Evolutionary conservation across 2,329 filamentous ascomycete species (phyloP), one percentile per base, ranked within the genome.

Genomic region (Domatiomyces catenatus): DNA sequence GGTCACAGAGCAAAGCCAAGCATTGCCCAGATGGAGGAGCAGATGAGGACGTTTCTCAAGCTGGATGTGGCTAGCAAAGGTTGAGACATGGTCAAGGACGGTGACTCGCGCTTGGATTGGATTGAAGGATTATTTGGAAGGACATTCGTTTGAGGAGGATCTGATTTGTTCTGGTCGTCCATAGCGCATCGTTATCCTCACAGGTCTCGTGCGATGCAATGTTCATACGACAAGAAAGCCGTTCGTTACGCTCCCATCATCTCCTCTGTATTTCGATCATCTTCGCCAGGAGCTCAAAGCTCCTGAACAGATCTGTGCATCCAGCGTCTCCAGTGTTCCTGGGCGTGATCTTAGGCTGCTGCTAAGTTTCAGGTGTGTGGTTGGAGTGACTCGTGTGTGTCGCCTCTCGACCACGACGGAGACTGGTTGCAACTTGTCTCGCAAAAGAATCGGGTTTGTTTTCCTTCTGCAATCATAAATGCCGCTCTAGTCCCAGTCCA

Each of bases 11-110:
- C 57, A 51, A 57, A 63, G 22, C 46, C 63, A 22, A 69, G 70
- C 52, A 68, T 67, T 3, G 68, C 68, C 56, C 63, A 67, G 49
- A 69, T 73, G 59, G 71, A 73, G 56, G 70, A 72, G 59, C 69
- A 73, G 60, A 58, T 73, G 49, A 66, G 70, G 26, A 64, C 69
- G 26, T 69, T 73, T 28, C 56, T 73, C 60, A 73, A 73, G 51
- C 61, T 73, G 49, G 53, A 59, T 51, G 46, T 58, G 17, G 52
- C 52, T 15, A 54, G 54, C 28, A 51, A 51, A 46, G 56, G 54
- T 46, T 57, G 42, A 47, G n/a, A 47, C 15, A 22, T 32, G 48
- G 18, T 47, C 19, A 7, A n/a, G 20, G 46, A 15, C 43, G 7
- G 2, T 26, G 48, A 44, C 28, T 12, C 28, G 7, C n/a, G 28